These are phyloP conservation scores for Cicer yamashitae DNA, from an alignment of 306 rosid genomes.

Conservation along the genomic window DNA sequence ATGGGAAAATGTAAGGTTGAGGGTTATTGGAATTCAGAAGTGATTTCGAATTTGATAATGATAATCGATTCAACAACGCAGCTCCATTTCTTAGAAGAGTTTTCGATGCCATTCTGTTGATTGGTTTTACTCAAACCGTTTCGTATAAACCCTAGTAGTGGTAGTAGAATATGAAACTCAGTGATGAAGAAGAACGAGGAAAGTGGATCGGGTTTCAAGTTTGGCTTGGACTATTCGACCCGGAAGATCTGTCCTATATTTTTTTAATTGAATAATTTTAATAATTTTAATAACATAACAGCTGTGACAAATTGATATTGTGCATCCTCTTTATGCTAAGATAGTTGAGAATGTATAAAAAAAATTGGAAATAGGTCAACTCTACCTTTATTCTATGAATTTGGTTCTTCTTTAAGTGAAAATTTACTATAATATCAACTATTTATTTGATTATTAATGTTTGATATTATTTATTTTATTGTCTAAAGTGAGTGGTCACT, in stretches of 20 bases:
- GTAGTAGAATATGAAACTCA: not conserved
- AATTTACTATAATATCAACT: no score
- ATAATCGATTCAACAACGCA: constrained; percentile 60
- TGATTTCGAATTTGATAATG: constrained; percentile 53
- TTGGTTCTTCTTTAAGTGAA: no score
- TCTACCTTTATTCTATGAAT: no score
- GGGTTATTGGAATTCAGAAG: constrained; percentile 45
- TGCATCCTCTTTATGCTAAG: no score
- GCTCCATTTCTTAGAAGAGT: constrained; percentile 65
- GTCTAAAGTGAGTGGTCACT: no score
- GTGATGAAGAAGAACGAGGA: not conserved
- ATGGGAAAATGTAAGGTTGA: constrained; percentile 63
- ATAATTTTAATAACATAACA: no score
- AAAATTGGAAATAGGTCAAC: no score
- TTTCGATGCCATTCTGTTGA: constrained; percentile 75
- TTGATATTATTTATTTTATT: no score
- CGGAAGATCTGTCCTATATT: not conserved
- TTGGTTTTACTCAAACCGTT: not conserved
- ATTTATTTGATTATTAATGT: no score
- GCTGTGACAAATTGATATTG: no score
- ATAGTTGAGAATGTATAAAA: no score
- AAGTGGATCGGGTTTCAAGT: not conserved
- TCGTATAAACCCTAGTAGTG: constrained; percentile 49
- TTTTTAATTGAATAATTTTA: no score
- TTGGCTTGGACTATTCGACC: constrained; percentile 24